Evolutionary conservation across 1,284 basidiomycete species (phyloP).

Genomic region (Heterobasidion irregulare): DNA sequence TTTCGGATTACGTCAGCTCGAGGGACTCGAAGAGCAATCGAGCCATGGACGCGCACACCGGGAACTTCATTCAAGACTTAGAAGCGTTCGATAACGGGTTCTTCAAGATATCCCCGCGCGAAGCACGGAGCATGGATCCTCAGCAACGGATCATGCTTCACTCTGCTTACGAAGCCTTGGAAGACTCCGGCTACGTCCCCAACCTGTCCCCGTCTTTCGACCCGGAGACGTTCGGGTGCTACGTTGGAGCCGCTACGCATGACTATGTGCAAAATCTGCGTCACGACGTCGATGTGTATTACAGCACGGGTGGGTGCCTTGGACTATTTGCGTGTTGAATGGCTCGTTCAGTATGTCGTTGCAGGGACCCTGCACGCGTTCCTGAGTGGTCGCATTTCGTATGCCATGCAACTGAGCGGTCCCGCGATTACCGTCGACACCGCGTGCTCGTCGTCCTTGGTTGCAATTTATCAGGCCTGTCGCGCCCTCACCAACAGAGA

Average conservation of each 20-base stretch:
- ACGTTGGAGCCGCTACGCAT: constrained; percentile 57
- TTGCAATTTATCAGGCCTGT: constrained; percentile 60
- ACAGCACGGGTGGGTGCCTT: constrained; percentile 51
- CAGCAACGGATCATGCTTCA: constrained; percentile 64
- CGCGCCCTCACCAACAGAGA: constrained; percentile 54
- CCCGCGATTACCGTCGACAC: constrained; percentile 67
- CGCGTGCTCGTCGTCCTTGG: constrained; percentile 61
- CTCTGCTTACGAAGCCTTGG: constrained; percentile 57
- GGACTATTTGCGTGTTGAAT: background rate
- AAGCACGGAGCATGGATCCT: constrained; percentile 67
- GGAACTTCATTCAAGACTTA: constrained; percentile 53
- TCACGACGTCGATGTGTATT: constrained; percentile 58
- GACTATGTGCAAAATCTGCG: constrained; percentile 62
- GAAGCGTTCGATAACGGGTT: constrained; percentile 62
- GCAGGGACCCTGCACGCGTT: constrained; percentile 62
- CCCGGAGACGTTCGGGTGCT: constrained; percentile 52
- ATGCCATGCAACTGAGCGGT: constrained; percentile 57
- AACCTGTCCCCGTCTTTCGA: constrained; percentile 40
- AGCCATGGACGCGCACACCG: constrained; percentile 42
- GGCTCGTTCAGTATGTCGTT: background rate
- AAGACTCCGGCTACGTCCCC: constrained; percentile 62
- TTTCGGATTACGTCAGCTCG: constrained; percentile 27
- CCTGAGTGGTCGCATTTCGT: constrained; percentile 62
- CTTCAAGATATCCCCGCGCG: constrained; percentile 65
- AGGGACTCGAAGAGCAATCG: constrained; percentile 21